Evolutionary conservation across 202 grass and related monocot species (phyloP), one percentile per base, ranked within the genome.

Genomic region (Panicum hallii): DNA sequence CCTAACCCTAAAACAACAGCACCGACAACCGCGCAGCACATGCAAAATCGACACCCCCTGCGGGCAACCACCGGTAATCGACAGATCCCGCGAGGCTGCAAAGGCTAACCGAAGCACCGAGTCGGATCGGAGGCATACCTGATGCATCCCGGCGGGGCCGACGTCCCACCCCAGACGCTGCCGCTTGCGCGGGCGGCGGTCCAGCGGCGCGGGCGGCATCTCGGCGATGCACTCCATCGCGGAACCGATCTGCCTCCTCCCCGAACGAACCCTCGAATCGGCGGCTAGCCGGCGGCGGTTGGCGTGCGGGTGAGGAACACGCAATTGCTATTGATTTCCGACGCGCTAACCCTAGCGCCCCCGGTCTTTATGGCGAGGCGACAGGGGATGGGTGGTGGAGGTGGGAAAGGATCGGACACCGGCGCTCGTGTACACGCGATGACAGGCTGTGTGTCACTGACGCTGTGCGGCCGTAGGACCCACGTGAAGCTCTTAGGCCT

Each of bases 141-240:
- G 83, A 16, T 85, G 79, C 19, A 88, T 88, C 44, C 94, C 88
- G 54, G 95, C 86, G 49, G 95, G 96, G 52, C 89, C 90, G 75
- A 95, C 91, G 86, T 96, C 96, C 96, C 96, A 99, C 0, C 93
- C 96, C 9, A 99, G 90, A 78, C 93, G 90, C 85, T 86, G 90
- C 3, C 93, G 90, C 90, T 99, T 99, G 83, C 96, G 82, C 52
- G 90, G 96, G 30, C 93, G 93, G 74, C 91, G 87, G 89, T 99
- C 93, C 23, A 95, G 83, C 81, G 78, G 71, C 41, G 80, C 76
- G 55, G 70, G 88, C 49, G 91, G 96, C 85, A 99, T 83, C 85
- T 99, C 93, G 41, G 88, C 94, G n/a, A 98, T 75, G 74, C 93
- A 92, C 88, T 98, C 96, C 89, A 99, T 88, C 61, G 28, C 85